Evolutionary conservation across 495 filamentous ascomycete genomes (phyloP).

Genomic region (Penicillium cataractarum): DNA sequence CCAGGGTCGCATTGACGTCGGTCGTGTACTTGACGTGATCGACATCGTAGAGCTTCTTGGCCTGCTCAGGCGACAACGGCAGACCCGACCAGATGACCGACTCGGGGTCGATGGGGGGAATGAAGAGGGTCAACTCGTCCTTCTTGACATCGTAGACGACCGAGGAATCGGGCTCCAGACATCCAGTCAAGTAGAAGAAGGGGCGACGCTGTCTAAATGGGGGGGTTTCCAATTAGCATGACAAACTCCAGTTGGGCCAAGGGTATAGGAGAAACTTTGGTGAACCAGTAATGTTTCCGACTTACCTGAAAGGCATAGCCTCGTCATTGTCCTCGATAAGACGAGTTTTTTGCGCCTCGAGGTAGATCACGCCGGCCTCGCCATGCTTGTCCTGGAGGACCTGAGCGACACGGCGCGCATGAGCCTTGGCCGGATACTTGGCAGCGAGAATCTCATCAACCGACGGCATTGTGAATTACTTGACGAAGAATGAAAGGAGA

Average conservation of each 20-base stretch:
- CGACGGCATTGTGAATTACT: constrained; percentile 34
- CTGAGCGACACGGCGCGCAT: constrained; percentile 79
- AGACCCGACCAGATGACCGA: constrained; percentile 96
- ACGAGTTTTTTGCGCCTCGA: constrained; percentile 80
- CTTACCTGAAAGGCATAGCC: constrained; percentile 72
- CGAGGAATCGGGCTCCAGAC: constrained; percentile 77
- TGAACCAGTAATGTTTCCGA: neutral
- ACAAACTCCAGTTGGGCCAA: neutral
- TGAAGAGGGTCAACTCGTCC: constrained; percentile 81
- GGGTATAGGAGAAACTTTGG: constrained; percentile 12
- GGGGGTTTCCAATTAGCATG: constrained; percentile 10
- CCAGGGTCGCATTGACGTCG: constrained; percentile 69
- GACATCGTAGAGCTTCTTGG: constrained; percentile 76
- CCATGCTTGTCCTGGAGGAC: constrained; percentile 56
- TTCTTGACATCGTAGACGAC: constrained; percentile 77
- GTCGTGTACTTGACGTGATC: constrained; percentile 71
- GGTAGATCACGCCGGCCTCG: constrained; percentile 62
- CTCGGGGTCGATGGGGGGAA: constrained; percentile 85
- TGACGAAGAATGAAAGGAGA: neutral
- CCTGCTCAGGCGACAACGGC: constrained; percentile 75
- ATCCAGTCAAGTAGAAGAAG: constrained; percentile 96
- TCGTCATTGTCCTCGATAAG: constrained; percentile 85
- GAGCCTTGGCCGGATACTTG: constrained; percentile 95
- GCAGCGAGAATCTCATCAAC: constrained; percentile 57
- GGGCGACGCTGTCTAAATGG: constrained; percentile 70